Conservation (phyloP, 345 rosid species). For the Citropsis articulata region DNA sequence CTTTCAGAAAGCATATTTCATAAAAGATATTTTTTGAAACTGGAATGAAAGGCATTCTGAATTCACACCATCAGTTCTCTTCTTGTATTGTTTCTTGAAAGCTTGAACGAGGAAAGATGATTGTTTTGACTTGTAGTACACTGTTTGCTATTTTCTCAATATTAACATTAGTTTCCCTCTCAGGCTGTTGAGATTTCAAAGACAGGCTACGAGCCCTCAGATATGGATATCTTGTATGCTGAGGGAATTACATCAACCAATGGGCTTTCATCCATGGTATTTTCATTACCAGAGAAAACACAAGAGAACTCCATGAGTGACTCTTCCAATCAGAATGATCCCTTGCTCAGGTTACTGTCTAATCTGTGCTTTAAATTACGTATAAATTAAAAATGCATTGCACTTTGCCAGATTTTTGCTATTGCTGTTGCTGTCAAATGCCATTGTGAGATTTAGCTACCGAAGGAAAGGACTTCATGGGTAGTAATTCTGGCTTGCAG, state of each 20-base stretch:
- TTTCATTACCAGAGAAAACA: slow-evolving; percentile 51
- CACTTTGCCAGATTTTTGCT: neutral
- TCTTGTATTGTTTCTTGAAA: neutral
- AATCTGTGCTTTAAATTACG: neutral
- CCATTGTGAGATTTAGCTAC: neutral
- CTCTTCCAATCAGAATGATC: slow-evolving; percentile 39
- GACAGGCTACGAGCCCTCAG: slow-evolving; percentile 69
- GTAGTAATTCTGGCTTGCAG: neutral
- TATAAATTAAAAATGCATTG: neutral
- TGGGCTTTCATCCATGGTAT: slow-evolving; percentile 70
- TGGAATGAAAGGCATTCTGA: neutral
- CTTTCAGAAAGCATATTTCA: neutral
- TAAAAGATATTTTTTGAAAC: neutral
- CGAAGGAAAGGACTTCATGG: neutral
- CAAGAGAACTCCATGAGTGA: slow-evolving; percentile 29
- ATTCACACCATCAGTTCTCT: neutral
- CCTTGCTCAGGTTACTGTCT: slow-evolving; percentile 46
- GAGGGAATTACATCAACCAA: slow-evolving; percentile 70
- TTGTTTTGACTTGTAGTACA: neutral
- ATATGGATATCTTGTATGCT: slow-evolving; percentile 76
- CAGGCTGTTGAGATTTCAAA: slow-evolving; percentile 82
- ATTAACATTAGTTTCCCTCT: slow-evolving; percentile 13
- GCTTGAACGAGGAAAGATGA: slow-evolving; percentile 5
- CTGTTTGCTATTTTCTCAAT: neutral
- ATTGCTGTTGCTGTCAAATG: neutral